Conservation (phyloP, 2,329 filamentous ascomycete genomes). For the Trichoderma simmonsii region DNA sequence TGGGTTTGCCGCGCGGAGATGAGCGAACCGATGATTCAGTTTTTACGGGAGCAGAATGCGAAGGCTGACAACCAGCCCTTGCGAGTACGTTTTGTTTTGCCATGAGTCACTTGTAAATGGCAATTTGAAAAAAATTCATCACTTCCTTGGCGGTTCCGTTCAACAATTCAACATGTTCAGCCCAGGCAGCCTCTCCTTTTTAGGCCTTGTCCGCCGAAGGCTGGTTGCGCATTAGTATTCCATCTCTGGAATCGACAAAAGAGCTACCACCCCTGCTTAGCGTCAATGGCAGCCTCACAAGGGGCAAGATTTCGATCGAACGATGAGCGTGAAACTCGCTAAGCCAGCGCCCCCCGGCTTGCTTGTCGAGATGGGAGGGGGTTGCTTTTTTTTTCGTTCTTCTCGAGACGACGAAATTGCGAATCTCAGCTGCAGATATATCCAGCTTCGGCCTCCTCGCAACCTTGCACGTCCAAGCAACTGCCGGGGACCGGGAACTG, state of each 20-base stretch:
- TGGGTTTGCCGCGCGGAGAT: slow-evolving; percentile 2
- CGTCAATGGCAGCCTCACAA: slow-evolving; percentile 15
- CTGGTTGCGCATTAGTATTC: slow-evolving; percentile 5
- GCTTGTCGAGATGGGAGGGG: background rate
- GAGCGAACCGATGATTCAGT: background rate
- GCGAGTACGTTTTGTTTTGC: background rate
- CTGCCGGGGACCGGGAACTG: background rate
- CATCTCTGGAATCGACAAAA: slow-evolving; percentile 1
- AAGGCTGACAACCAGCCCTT: background rate
- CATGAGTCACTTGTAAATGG: background rate
- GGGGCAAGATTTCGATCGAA: slow-evolving; percentile 18
- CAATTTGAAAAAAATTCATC: background rate
- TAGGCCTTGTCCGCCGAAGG: slow-evolving; percentile 12
- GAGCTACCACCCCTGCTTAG: slow-evolving; percentile 16
- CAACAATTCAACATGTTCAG: background rate
- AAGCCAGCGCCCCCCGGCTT: slow-evolving; percentile 10
- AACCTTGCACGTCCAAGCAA: background rate
- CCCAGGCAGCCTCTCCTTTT: slow-evolving; percentile 4
- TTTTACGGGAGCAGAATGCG: background rate
- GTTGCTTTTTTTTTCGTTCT: background rate
- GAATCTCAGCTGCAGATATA: background rate
- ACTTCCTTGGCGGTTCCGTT: background rate
- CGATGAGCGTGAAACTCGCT: slow-evolving; percentile 17
- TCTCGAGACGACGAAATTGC: slow-evolving; percentile 2
- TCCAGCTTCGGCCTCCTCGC: background rate